A percentile compares a stretch with the other conserved stretches of the same genome.
Evolutionary conservation across 192 early-diverging fungal genomes (phyloP).

Genomic region (Umbelopsis sp.): DNA sequence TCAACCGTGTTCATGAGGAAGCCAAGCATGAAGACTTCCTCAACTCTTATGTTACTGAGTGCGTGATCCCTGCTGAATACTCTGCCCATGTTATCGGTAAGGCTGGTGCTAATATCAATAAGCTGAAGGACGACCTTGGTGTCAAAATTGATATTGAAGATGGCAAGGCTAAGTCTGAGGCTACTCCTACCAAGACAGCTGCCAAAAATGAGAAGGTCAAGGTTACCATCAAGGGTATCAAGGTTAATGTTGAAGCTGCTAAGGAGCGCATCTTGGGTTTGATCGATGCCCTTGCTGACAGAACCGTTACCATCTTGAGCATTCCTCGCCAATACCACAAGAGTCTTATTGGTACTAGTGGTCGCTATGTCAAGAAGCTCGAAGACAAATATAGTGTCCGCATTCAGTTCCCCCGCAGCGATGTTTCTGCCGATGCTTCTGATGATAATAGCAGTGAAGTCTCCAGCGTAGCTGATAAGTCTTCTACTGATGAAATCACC

Average conservation of each 20-base stretch:
- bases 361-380: conserved; percentile 69
- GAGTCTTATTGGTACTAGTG: conserved; percentile 70
- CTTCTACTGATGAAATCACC: conserved; percentile 64
- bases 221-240: conserved; percentile 79
- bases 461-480: conserved; percentile 38
- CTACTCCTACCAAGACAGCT: conserved; percentile 22
- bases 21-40: conserved; percentile 69
- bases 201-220: conserved; percentile 46
- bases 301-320: conserved; percentile 53
- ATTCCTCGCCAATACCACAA: conserved; percentile 68
- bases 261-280: conserved; percentile 68
- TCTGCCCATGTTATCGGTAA: conserved; percentile 88
- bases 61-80: conserved; percentile 69
- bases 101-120: conserved; percentile 80
- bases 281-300: conserved; percentile 70
- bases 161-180: conserved; percentile 39
- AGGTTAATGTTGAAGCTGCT: conserved; percentile 72
- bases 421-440: conserved; percentile 47
- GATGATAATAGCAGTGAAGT: conserved; percentile 16
- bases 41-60: conserved; percentile 70
- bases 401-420: conserved; percentile 67
- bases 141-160: conserved; percentile 69
- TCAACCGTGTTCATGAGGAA: conserved; percentile 66
- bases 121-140: conserved; percentile 72
- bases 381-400: conserved; percentile 78